phyloP scores from a whole-genome alignment of 192 early-diverging fungal genomes.

The Coemansia sp. region DNA sequence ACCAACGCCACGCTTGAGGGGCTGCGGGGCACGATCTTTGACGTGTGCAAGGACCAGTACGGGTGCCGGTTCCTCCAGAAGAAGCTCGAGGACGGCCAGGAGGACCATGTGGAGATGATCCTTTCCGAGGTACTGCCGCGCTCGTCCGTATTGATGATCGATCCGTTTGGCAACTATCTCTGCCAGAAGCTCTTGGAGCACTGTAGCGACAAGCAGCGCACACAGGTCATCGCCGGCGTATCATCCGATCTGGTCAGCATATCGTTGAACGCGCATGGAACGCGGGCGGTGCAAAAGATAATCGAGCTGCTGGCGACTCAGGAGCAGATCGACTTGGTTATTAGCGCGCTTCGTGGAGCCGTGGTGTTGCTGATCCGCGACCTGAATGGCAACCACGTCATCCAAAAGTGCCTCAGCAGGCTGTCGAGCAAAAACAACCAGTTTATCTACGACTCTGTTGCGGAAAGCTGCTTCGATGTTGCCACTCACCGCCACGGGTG shows the following conservation, averaged over 20 bases:
- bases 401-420: conserved; percentile 86
- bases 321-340: conserved; percentile 66
- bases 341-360: conserved; percentile 66
- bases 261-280: conserved; percentile 90
- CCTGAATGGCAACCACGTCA: conserved; percentile 90
- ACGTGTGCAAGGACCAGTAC: conserved; percentile 86
- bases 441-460: conserved; percentile 86
- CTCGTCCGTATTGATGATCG: conserved; percentile 83
- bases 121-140: conserved; percentile 76
- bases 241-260: conserved; percentile 77
- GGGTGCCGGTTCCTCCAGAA: conserved; percentile 88
- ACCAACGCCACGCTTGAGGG: conserved; percentile 67
- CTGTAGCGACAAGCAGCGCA: conserved; percentile 76
- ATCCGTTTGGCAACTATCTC: conserved; percentile 92
- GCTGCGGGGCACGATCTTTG: conserved; percentile 72
- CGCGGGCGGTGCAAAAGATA: conserved; percentile 90
- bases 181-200: conserved; percentile 89
- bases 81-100: conserved; percentile 77
- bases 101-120: conserved; percentile 66
- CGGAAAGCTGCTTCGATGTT: conserved; percentile 75
- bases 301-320: conserved; percentile 74
- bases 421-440: conserved; percentile 78
- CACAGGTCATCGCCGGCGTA: conserved; percentile 71
- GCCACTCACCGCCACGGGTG: conserved; percentile 92
- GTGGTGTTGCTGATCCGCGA: conserved; percentile 88